Evolutionary conservation across 345 rosid species (phyloP), one percentile per base, ranked within the genome.

Genomic region (Balakata baccata): DNA sequence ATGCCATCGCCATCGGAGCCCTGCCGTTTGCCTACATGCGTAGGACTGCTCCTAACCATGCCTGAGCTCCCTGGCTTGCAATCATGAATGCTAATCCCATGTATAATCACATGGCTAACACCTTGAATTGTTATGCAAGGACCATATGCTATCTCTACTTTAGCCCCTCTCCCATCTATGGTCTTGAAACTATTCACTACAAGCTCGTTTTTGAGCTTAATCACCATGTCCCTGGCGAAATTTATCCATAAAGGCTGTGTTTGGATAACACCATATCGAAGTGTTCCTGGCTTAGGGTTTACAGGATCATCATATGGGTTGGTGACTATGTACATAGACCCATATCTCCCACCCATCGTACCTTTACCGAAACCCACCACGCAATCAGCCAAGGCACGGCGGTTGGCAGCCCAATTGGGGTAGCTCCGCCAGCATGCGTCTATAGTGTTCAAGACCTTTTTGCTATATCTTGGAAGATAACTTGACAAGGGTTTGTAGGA

Each of bases 151-250:
- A 78, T 78, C 74, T 78, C 74, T 29, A 78, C 74, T 43, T 68
- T 73, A 18, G 69, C 74, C 14, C 81, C 81, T 69, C 81, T 52
- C 6, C 81, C 81, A 49, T 78, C 81, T 14, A 78, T 78, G 3
- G 81, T 78, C 81, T 73, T 73, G 52, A 39, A 78, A 49, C 74
- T 78, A 17, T 78, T 78, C 23, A 78, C 49, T n/a, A 78, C 61
- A 18, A 68, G 81, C 70, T 78, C 81, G 16, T 73, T 68, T 56
- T 72, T 47, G 0, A 73, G 73, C 5, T 0, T 53, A 46, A 78
- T 62, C 2, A 62, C 65, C 81, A 78, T 72, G 70, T 73, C 70
- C 11, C 46, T 73, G 39, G 37, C 57, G 14, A 78, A 78, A 34
- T 68, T 68, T 45, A 78, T 78, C 77, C 81, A 78, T 1, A 73